Evolutionary conservation across 2,329 filamentous ascomycete species (phyloP).

Genomic region (Pestalotiopsis sp.): DNA sequence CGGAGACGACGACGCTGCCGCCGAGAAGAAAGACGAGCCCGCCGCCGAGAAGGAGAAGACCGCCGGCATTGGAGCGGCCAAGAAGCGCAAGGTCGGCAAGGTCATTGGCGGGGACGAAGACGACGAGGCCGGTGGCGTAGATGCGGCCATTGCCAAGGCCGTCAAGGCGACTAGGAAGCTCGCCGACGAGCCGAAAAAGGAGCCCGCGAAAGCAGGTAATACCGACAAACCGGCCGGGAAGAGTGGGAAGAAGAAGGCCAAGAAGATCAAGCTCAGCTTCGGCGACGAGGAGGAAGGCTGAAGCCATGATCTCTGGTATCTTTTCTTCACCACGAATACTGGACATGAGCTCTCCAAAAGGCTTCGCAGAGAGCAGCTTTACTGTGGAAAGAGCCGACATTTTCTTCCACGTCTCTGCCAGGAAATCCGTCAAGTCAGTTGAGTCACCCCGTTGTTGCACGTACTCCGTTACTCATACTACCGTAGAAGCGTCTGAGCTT

Average conservation of each 20-base stretch:
- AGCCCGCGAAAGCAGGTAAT: constrained; percentile 17
- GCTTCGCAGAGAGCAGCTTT: no score
- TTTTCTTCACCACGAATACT: background rate
- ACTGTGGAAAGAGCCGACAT: no score
- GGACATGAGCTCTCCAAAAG: no score
- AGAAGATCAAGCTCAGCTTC: constrained; percentile 71
- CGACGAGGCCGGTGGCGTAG: constrained; percentile 23
- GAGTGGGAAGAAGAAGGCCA: constrained; percentile 54
- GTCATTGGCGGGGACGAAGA: constrained; percentile 44
- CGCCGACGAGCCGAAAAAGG: constrained; percentile 22
- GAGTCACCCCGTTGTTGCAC: no score
- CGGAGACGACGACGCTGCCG: constrained; percentile 19
- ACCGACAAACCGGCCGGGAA: constrained; percentile 19
- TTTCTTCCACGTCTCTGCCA: no score
- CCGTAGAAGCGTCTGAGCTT: no score
- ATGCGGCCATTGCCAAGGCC: constrained; percentile 13
- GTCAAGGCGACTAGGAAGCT: constrained; percentile 27
- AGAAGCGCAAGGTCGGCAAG: constrained; percentile 59
- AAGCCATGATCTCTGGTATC: constrained; percentile 16
- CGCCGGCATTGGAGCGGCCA: constrained; percentile 44
- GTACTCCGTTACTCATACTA: no score
- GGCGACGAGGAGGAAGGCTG: constrained; percentile 61
- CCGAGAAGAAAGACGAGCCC: constrained; percentile 22
- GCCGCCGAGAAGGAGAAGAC: constrained; percentile 27
- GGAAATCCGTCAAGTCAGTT: no score